These are phyloP conservation scores for Saccharomycopsis guyanensis DNA, from an alignment of 805 yeast species.

Conservation along the genomic window DNA sequence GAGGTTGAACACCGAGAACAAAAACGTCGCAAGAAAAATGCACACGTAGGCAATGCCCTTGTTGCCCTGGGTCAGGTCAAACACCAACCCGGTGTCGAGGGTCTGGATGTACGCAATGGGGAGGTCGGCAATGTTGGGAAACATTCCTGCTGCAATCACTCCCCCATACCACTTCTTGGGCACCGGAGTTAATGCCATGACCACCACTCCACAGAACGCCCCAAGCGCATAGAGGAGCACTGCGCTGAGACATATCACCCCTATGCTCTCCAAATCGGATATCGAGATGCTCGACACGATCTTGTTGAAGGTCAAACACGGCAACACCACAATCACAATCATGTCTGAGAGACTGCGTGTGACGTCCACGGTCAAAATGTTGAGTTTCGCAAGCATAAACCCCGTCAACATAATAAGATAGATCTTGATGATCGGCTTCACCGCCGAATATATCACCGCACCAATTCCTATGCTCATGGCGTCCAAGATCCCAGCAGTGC, in stretches of 20 bases:
- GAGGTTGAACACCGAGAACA: slow-evolving; percentile 61
- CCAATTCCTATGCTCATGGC: slow-evolving; percentile 36
- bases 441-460: slow-evolving; percentile 64
- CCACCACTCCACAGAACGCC: slow-evolving; percentile 32
- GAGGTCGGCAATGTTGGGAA: slow-evolving; percentile 74
- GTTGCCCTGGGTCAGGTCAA: slow-evolving; percentile 52
- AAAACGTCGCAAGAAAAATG: slow-evolving; percentile 63
- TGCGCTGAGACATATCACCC: slow-evolving; percentile 49
- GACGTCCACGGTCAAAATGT: slow-evolving; percentile 58
- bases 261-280: slow-evolving; percentile 62
- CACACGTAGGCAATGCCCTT: slow-evolving; percentile 81
- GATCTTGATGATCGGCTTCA: slow-evolving; percentile 82
- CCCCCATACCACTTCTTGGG: slow-evolving; percentile 80
- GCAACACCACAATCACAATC: slow-evolving; percentile 61
- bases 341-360: slow-evolving; percentile 64
- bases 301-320: slow-evolving; percentile 69
- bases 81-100: slow-evolving; percentile 52
- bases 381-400: slow-evolving; percentile 50
- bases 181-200: slow-evolving; percentile 43
- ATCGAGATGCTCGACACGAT: slow-evolving; percentile 60
- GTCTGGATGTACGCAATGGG: slow-evolving; percentile 82
- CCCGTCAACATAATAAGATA: slow-evolving; percentile 67
- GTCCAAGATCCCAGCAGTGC: no score
- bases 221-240: slow-evolving; percentile 40
- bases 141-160: slow-evolving; percentile 57